Evolutionary conservation across 768 basidiomycete species (phyloP).

Genomic region (Suillus lakei): DNA sequence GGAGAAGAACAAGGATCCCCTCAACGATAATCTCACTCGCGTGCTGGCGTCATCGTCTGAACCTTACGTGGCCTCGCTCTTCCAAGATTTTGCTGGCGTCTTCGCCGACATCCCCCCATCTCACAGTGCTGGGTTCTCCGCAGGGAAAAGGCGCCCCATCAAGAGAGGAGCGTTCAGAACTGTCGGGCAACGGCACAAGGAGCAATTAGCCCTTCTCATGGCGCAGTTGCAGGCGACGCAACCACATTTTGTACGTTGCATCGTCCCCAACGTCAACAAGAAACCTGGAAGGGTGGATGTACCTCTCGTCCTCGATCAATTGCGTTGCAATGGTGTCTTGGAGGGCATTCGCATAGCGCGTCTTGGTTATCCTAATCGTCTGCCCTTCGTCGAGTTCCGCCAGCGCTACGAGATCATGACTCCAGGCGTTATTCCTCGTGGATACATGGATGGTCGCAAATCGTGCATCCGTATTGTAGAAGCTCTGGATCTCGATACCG

Average conservation of each 20-base stretch:
- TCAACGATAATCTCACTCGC: conserved; percentile 94
- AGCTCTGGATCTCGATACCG: conserved; percentile 84
- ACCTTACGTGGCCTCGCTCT: conserved; percentile 80
- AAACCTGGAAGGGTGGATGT: conserved; percentile 91
- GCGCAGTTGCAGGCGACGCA: conserved; percentile 89
- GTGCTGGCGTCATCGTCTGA: conserved; percentile 85
- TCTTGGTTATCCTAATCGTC: conserved; percentile 94
- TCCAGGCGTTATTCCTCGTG: conserved; percentile 89
- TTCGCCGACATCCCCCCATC: conserved; percentile 30
- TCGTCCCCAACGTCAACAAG: conserved; percentile 93
- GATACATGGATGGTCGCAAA: conserved; percentile 98
- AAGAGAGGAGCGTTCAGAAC: conserved; percentile 99
- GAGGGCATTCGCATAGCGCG: conserved; percentile 99
- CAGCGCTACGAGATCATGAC: conserved; percentile 96
- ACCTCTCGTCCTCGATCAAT: conserved; percentile 93
- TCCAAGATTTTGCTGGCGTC: conserved; percentile 76
- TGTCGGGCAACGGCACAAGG: conserved; percentile 93
- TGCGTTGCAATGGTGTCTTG: conserved; percentile 97
- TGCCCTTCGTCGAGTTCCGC: conserved; percentile 97
- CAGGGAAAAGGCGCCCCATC: conserved; percentile 69
- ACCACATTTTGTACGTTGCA: conserved; percentile 98
- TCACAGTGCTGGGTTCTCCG: conserved; percentile 42
- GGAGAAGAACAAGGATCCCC: conserved; percentile 99
- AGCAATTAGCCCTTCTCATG: conserved; percentile 93
- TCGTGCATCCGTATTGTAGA: conserved; percentile 92